These are phyloP conservation scores for Fusarium dlaminii DNA, from an alignment of 2,329 filamentous ascomycete species.

Conservation along the genomic window DNA sequence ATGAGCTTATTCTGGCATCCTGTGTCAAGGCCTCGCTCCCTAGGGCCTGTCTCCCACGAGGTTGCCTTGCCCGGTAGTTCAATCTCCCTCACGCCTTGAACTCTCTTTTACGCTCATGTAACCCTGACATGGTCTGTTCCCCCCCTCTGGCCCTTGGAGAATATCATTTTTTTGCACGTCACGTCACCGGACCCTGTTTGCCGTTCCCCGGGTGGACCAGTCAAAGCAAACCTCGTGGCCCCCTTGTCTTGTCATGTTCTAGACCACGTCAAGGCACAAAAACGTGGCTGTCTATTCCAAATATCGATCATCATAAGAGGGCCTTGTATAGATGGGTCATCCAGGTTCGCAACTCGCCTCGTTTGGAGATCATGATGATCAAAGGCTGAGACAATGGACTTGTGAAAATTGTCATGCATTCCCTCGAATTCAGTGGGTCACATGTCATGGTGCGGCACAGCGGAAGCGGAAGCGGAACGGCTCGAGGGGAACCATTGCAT, in stretches of 20 bases:
- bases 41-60: conserved; percentile 2
- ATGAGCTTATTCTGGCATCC: background rate
- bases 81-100: background rate
- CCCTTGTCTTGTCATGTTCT: conserved; percentile 22
- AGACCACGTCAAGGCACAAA: conserved; percentile 2
- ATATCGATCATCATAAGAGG: background rate
- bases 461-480: conserved; percentile 19
- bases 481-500: conserved; percentile 9
- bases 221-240: conserved; percentile 25
- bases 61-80: background rate
- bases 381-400: background rate
- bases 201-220: conserved; percentile 22
- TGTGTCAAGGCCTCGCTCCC: background rate
- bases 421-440: background rate
- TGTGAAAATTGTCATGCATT: conserved; percentile 1
- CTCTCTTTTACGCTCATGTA: background rate
- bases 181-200: background rate
- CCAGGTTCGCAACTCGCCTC: background rate
- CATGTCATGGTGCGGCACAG: conserved; percentile 20
- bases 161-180: background rate
- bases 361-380: background rate
- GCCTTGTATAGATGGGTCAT: background rate
- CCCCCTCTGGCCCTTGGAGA: background rate
- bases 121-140: background rate
- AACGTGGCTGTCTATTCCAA: conserved; percentile 1